A percentile compares a stretch with the other conserved stretches of the same genome.
Conservation (phyloP, 169 alveolate species). For the Cryptosporidium sp. region DNA sequence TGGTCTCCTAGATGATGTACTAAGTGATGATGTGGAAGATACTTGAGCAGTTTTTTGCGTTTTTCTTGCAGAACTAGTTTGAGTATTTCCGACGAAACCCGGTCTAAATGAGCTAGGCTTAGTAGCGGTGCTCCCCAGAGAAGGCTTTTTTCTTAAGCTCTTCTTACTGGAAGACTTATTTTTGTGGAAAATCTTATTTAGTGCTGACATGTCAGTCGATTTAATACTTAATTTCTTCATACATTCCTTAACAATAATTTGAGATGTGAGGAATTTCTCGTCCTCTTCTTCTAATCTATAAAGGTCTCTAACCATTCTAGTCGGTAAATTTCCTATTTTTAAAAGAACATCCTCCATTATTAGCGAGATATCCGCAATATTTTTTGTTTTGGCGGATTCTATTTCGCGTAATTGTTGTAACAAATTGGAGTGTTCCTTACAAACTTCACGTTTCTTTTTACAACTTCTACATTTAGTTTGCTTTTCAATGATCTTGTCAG, state of each 20-base stretch:
- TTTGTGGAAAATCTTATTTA: not conserved
- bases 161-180: not conserved
- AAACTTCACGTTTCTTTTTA: not conserved
- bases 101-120: not conserved
- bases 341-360: rapidly evolving
- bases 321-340: not conserved
- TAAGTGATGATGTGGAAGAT: not conserved
- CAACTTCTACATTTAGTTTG: not conserved
- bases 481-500: not conserved
- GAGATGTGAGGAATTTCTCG: not conserved
- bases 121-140: not conserved
- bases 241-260: not conserved
- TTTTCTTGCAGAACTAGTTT: not conserved
- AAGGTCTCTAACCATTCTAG: not conserved
- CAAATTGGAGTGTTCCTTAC: not conserved
- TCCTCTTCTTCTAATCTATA: not conserved
- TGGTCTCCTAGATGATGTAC: not conserved
- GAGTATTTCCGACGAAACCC: not conserved
- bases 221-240: not conserved
- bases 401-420: not conserved
- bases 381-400: not conserved
- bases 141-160: not conserved
- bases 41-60: not conserved
- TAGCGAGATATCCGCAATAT: not conserved
- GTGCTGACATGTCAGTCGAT: not conserved